These are phyloP conservation scores for Catenaria anguillulae DNA, from an alignment of 371 early-diverging fungal genomes.

Conservation along the genomic window DNA sequence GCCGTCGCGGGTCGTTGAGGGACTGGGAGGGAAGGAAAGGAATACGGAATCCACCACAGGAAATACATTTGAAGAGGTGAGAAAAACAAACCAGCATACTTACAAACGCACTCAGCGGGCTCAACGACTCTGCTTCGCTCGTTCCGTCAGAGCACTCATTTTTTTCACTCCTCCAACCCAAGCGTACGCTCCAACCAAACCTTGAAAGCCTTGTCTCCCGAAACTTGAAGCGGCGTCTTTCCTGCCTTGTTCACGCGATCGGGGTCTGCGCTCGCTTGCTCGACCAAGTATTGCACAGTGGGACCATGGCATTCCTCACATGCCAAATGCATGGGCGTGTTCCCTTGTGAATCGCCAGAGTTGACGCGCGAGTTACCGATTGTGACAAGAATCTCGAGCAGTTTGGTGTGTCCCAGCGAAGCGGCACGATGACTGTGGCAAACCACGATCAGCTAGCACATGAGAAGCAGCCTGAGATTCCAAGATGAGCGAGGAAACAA, in stretches of 20 bases:
- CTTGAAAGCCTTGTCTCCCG: background rate
- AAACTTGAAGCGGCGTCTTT: slow-evolving; percentile 1
- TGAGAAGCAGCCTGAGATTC: no score
- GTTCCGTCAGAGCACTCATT: no score
- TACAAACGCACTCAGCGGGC: no score
- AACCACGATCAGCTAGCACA: background rate
- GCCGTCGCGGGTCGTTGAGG: no score
- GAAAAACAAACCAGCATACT: no score
- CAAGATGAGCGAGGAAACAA: no score
- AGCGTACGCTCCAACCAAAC: background rate
- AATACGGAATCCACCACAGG: no score
- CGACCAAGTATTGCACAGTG: slow-evolving; percentile 27
- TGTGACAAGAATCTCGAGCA: slow-evolving; percentile 1
- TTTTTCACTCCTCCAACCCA: background rate
- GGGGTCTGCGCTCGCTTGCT: slow-evolving; percentile 13
- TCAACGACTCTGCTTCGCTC: no score
- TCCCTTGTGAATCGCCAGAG: slow-evolving; percentile 24
- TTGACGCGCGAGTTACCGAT: slow-evolving; percentile 2
- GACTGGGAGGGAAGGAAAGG: no score
- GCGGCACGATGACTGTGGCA: slow-evolving; percentile 7
- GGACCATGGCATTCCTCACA: slow-evolving; percentile 47
- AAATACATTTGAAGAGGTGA: no score
- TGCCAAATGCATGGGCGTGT: slow-evolving; percentile 43
- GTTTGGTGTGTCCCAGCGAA: slow-evolving; percentile 5
- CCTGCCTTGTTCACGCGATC: slow-evolving; percentile 1